phyloP scores from a whole-genome alignment of 768 basidiomycete species.

The Boletellus sp. region DNA sequence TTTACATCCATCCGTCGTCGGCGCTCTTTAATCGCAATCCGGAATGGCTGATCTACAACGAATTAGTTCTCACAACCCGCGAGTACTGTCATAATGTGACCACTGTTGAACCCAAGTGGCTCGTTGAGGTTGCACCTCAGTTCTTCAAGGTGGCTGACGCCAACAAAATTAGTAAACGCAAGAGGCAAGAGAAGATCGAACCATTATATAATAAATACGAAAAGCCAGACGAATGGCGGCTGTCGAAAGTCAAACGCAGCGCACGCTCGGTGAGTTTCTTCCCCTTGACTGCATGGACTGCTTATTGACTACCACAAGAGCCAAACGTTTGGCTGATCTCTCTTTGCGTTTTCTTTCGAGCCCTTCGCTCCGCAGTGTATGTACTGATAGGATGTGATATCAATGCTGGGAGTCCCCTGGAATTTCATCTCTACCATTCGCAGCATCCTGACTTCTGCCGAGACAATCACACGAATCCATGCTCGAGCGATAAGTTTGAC shows the following conservation, averaged over 20 bases:
- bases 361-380: constrained; percentile 4
- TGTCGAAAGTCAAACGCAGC: constrained; percentile 89
- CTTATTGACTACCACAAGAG: constrained; percentile 44
- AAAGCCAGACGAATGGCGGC: constrained; percentile 91
- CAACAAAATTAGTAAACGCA: constrained; percentile 96
- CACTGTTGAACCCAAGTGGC: constrained; percentile 96
- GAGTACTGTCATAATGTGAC: constrained; percentile 94
- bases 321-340: constrained; percentile 80
- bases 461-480: not conserved
- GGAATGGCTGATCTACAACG: constrained; percentile 96
- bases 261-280: constrained; percentile 65
- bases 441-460: not conserved
- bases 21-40: constrained; percentile 96
- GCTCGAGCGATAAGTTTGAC: not conserved
- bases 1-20: constrained; percentile 97
- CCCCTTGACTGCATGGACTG: not conserved
- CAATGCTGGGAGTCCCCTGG: not conserved
- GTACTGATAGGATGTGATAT: constrained; percentile 10
- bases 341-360: not conserved
- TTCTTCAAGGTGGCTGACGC: constrained; percentile 99
- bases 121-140: constrained; percentile 95
- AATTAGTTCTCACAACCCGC: constrained; percentile 92
- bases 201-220: constrained; percentile 95
- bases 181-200: constrained; percentile 95
- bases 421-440: not conserved